Percentiles rank a stretch among this genome's conserved stretches.
Evolutionary conservation across 768 basidiomycete genomes (phyloP).

Genomic region (Rhodotorula sphaerocarpa): DNA sequence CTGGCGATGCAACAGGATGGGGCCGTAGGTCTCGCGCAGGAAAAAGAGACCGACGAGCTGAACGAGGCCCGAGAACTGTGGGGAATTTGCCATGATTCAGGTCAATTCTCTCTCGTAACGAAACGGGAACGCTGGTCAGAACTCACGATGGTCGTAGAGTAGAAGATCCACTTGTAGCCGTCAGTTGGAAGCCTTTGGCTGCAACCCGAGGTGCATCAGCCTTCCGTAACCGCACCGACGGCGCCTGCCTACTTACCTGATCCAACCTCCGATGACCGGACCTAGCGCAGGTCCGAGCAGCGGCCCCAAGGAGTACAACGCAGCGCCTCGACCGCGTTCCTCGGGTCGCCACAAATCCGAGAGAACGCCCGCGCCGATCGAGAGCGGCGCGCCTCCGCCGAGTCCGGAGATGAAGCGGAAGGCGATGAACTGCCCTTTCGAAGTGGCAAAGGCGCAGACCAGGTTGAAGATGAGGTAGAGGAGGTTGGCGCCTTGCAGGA

Average conservation of each 20-base stretch:
- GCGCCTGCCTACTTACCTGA: slow-evolving; percentile 43
- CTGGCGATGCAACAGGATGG: slow-evolving; percentile 41
- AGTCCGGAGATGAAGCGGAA: slow-evolving; percentile 64
- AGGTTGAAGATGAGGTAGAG: slow-evolving; percentile 55
- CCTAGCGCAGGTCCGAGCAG: slow-evolving; percentile 26
- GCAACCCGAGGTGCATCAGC: neutral
- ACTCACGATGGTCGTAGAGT: slow-evolving; percentile 4
- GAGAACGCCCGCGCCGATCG: slow-evolving; percentile 57
- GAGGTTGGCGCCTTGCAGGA: slow-evolving; percentile 58
- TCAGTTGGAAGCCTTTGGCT: slow-evolving; percentile 48
- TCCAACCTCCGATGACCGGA: slow-evolving; percentile 28
- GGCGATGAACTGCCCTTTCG: slow-evolving; percentile 53
- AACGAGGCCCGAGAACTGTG: slow-evolving; percentile 24
- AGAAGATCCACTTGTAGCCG: slow-evolving; percentile 26
- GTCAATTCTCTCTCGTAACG: too few species aligned
- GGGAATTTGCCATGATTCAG: too few species aligned
- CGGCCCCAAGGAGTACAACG: slow-evolving; percentile 30
- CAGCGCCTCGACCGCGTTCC: slow-evolving; percentile 38
- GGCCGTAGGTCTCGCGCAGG: slow-evolving; percentile 44
- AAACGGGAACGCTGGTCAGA: slow-evolving; percentile 41
- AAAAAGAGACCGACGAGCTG: slow-evolving; percentile 37
- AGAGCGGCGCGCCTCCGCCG: slow-evolving; percentile 63
- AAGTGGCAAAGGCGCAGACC: slow-evolving; percentile 58
- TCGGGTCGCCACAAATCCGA: slow-evolving; percentile 39
- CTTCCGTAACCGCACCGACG: too few species aligned